Percentiles rank a stretch among this genome's conserved stretches.
These are phyloP conservation scores for Lentinula lateritia DNA, from an alignment of 768 basidiomycete genomes.

Conservation along the genomic window DNA sequence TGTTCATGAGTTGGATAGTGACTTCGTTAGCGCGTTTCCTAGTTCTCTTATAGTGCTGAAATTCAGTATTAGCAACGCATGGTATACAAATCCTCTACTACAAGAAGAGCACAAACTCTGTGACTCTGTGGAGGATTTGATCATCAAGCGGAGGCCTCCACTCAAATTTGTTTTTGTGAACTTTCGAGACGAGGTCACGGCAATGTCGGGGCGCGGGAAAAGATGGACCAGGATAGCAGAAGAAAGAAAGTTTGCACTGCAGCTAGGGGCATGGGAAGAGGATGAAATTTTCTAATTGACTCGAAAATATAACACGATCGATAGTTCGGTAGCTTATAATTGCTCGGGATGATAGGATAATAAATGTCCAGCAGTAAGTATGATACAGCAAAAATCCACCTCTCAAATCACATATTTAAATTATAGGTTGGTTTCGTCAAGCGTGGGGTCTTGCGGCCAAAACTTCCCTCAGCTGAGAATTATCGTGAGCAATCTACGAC, in stretches of 20 bases:
- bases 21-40: constrained; percentile 26
- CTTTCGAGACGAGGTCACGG: neutral
- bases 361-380: constrained; percentile 4
- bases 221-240: neutral
- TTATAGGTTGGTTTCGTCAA: constrained; percentile 2
- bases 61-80: constrained; percentile 27
- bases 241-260: neutral
- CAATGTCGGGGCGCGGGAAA: neutral
- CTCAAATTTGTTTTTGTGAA: neutral
- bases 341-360: neutral
- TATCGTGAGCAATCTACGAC: constrained; percentile 3
- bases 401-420: neutral
- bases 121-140: constrained; percentile 20
- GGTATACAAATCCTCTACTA: constrained; percentile 22
- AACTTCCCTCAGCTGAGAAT: constrained; percentile 35
- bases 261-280: constrained; percentile 1
- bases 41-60: constrained; percentile 25
- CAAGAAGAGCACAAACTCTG: constrained; percentile 26
- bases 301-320: neutral
- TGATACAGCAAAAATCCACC: neutral
- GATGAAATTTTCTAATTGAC: constrained; percentile 6
- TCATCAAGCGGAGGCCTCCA: neutral
- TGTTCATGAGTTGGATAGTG: constrained; percentile 24
- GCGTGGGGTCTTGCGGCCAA: constrained; percentile 37
- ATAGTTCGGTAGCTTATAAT: neutral